Percentiles rank a stretch among this genome's conserved stretches.
phyloP scores from a whole-genome alignment of 345 rosid species.

The Psidium friedrichsthalianum region DNA sequence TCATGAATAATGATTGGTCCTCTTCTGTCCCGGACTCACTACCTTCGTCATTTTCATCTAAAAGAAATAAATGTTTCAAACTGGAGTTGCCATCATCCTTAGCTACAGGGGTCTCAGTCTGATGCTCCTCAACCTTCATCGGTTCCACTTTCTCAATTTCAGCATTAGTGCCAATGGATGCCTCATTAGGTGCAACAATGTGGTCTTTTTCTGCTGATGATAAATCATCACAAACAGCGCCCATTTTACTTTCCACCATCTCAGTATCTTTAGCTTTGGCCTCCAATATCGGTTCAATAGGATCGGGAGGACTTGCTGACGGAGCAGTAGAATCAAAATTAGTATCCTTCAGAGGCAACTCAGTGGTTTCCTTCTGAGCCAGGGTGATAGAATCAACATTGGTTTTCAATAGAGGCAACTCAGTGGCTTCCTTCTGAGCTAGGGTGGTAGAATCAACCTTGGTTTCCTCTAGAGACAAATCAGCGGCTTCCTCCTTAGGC shows the following conservation, averaged over 20 bases:
- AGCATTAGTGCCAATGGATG: conserved; percentile 20
- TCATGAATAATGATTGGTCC: conserved; percentile 46
- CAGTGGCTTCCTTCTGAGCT: conserved; percentile 1
- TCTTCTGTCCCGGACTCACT: conserved; percentile 60
- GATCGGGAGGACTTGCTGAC: conserved; percentile 8
- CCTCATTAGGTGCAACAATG: conserved; percentile 14
- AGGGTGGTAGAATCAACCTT: conserved; percentile 8
- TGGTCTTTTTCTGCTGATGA: conserved; percentile 6
- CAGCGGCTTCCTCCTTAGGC: background rate
- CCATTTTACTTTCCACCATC: conserved; percentile 12
- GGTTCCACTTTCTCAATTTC: conserved; percentile 18
- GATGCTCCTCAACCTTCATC: conserved; percentile 17
- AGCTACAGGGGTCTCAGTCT: conserved; percentile 8
- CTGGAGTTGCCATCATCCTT: conserved; percentile 21
- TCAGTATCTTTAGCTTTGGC: conserved; percentile 11
- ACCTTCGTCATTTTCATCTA: conserved; percentile 35
- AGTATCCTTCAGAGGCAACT: conserved; percentile 2
- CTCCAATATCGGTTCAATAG: conserved; percentile 7
- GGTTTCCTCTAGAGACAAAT: background rate
- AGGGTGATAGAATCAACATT: background rate
- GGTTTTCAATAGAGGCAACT: background rate
- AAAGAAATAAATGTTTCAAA: conserved; percentile 30
- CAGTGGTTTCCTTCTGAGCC: conserved; percentile 1
- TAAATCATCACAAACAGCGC: conserved; percentile 9
- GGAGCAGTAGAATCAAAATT: background rate